Evolutionary conservation across 768 basidiomycete species (phyloP), one percentile per base, ranked within the genome.

Genomic region (Thelephora ganbajun): DNA sequence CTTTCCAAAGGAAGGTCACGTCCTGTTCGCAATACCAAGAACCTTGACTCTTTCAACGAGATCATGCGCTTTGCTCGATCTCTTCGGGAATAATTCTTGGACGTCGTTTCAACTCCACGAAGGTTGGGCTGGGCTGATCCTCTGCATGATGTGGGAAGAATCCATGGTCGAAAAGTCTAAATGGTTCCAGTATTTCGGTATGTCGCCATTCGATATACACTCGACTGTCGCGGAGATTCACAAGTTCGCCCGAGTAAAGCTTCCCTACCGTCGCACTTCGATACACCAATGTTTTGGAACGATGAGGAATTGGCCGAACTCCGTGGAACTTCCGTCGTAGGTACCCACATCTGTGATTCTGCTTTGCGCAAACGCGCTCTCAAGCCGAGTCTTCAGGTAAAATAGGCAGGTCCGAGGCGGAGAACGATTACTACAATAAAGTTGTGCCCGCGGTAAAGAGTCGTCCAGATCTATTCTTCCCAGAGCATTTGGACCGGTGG

Each of bases 131-230:
- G 83, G 84, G 2, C 65, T 97, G 41, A 97, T 99, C 50, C 68
- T 98, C 35, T 87, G 82, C 53, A 83, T 99, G 80, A 89, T 98
- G 85, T 96, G 88, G 86, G 96, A 99, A 63, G 76, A 75, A 47
- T 74, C 79, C 3, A 71, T 71, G 52, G 79, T 79, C 0, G 48
- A 65, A 2, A 57, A 67, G 16, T 83, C 87, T 43, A 77, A 66
- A 47, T 88, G 90, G 91, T 57, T 60, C 5, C 69, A 68, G 9
- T 94, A 93, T 63, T 68, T 93, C 11, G 66, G 87, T 87, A 11
- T 33, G 22, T 41, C 43, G 18, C 12, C 19, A 6, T 48, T 39
- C 19, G 13, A 35, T 35, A 35, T 35, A 18, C 23, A 47, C 42
- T 20, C n/a, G 19, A 36, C 9, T 19, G 22, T 22, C 44, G 26